Conservation (phyloP, 2,329 filamentous ascomycete genomes). For the Fusarium sp. region DNA sequence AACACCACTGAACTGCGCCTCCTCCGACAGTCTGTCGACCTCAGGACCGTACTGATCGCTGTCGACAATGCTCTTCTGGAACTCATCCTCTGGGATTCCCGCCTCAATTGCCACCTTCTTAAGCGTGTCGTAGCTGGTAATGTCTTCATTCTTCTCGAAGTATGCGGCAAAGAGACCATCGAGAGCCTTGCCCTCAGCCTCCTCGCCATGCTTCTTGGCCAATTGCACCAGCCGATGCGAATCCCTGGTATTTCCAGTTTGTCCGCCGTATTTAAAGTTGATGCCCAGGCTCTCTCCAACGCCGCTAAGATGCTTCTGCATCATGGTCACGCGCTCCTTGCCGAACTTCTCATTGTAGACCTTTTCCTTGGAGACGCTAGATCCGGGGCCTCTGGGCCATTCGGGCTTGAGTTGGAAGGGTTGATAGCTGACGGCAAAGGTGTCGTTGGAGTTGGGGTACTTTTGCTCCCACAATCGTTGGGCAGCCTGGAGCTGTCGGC, state of each 20-base stretch:
- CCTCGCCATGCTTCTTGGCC: conserved; percentile 61
- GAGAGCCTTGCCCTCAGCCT: conserved; percentile 68
- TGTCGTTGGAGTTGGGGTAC: conserved; percentile 67
- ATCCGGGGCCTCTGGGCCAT: conserved; percentile 47
- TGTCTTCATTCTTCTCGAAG: conserved; percentile 58
- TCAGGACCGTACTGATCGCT: conserved; percentile 62
- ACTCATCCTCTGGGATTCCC: conserved; percentile 61
- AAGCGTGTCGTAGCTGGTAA: conserved; percentile 56
- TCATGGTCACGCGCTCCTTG: conserved; percentile 63
- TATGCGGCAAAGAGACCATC: conserved; percentile 57
- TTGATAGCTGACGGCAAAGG: conserved; percentile 61
- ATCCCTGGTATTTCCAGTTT: conserved; percentile 81
- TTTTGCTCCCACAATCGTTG: conserved; percentile 56
- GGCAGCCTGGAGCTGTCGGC: conserved; percentile 59
- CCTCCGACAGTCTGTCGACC: conserved; percentile 49
- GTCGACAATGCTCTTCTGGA: conserved; percentile 53
- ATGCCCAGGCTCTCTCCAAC: conserved; percentile 55
- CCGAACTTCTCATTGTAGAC: conserved; percentile 68
- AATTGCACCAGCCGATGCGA: conserved; percentile 73
- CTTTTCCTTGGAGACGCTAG: conserved; percentile 53
- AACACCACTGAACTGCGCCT: conserved; percentile 55
- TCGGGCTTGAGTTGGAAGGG: conserved; percentile 60
- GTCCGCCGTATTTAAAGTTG: conserved; percentile 70
- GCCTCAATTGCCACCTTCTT: conserved; percentile 49
- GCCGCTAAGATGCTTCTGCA: conserved; percentile 48